Base-by-base conservation (phyloP, 2,329 filamentous ascomycete genomes). In the Claviceps maximensis region DNA sequence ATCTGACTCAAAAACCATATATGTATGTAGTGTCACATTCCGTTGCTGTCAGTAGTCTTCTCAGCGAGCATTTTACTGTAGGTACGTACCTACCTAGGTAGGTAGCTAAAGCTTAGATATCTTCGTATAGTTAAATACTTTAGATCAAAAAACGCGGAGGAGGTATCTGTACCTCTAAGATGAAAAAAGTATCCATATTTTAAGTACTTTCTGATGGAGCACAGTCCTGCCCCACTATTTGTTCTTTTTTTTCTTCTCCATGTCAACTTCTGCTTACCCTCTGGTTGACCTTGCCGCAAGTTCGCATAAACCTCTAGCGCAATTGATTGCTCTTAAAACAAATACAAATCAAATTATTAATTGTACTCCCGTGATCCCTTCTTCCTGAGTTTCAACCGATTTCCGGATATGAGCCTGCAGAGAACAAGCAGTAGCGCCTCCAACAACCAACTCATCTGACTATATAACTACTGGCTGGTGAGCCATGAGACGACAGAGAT, bases 1-100 rank as follows among this genome's bases (percentile, higher is more conserved):
- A 80, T 67, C 73, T 94, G 54, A 84, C 79, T 50, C 87, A 94
- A 65, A 91, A 91, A 66, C 78, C 86, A 70, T n/a, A n/a, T n/a
- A n/a, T 69, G 85, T 87, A 74, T 57, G 77, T 64, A 12, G 13
- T 7, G 44, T 47, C 17, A n/a, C 21, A 50, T 21, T 21, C 47
- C 3, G 29, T 9, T 29, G 33, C 23, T 21, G 12, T 42, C 49
- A 12, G 31, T 5, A 45, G 12, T 36, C 15, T 38, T 38, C 17
- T 9, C 17, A 38, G 36, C 7, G 36, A 38, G 36, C 15, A 17
- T 2, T n/a, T 15, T 17, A 17, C n/a, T 2, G 6, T n/a, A n/a
- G n/a, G n/a, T n/a, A n/a, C n/a, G n/a, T n/a, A n/a, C n/a, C n/a
- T n/a, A n/a, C n/a, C n/a, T n/a, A n/a, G n/a, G n/a, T n/a, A n/a